Conservation (phyloP, 2,329 filamentous ascomycete species). For the Ceratocystis variospora region DNA sequence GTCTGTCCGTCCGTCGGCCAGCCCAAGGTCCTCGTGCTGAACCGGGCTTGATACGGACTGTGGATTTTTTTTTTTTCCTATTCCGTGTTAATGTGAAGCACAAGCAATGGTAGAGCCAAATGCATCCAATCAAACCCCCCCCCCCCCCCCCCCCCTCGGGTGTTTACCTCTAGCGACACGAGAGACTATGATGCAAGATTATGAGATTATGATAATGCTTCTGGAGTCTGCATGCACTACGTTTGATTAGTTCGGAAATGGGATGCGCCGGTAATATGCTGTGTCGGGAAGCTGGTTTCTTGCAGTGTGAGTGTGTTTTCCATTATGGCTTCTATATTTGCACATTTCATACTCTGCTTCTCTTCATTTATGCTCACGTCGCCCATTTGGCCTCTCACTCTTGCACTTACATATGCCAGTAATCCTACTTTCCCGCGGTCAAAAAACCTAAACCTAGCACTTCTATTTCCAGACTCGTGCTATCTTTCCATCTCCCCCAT, state of each 20-base stretch:
- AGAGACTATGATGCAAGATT: neutral
- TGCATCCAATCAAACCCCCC: too few relatives aligned
- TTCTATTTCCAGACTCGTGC: too few relatives aligned
- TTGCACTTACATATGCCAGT: too few relatives aligned
- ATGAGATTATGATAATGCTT: neutral
- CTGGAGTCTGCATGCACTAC: neutral
- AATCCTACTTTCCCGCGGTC: too few relatives aligned
- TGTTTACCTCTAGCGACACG: neutral
- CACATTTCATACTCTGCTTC: too few relatives aligned
- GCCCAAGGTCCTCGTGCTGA: neutral
- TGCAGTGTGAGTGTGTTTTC: neutral
- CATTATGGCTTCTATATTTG: conserved; percentile 1
- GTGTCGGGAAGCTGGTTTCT: neutral
- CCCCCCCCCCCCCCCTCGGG: too few relatives aligned
- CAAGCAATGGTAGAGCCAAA: too few relatives aligned
- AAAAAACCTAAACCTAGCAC: too few relatives aligned
- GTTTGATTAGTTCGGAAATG: neutral
- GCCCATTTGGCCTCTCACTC: neutral
- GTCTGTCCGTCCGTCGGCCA: too few relatives aligned
- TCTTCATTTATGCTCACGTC: neutral
- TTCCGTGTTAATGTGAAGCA: neutral
- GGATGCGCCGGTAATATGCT: neutral
- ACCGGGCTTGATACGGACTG: neutral
- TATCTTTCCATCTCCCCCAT: too few relatives aligned
- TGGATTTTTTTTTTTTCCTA: neutral